Evolutionary conservation across 495 filamentous ascomycete genomes (phyloP).

Genomic region (Lophiotrema nucula): DNA sequence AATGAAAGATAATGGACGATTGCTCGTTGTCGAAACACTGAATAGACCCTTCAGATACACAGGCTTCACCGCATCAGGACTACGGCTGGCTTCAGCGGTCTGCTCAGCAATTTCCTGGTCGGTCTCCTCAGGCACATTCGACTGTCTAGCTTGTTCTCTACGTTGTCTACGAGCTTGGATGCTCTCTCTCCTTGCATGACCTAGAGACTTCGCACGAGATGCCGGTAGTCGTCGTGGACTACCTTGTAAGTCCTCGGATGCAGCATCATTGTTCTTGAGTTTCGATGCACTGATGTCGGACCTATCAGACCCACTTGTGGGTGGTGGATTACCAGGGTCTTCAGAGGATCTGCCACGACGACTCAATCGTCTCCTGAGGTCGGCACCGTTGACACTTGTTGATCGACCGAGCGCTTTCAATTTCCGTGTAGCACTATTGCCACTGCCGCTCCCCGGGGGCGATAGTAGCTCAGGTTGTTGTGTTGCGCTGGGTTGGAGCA

Average conservation of each 20-base stretch:
- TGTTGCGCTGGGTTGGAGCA: slow-evolving; percentile 59
- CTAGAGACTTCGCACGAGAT: slow-evolving; percentile 81
- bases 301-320: slow-evolving; percentile 77
- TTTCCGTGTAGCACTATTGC: slow-evolving; percentile 56
- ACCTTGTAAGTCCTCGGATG: slow-evolving; percentile 45
- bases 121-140: slow-evolving; percentile 79
- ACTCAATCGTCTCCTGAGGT: slow-evolving; percentile 63
- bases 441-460: slow-evolving; percentile 55
- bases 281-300: slow-evolving; percentile 51
- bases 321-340: slow-evolving; percentile 58
- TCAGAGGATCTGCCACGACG: slow-evolving; percentile 59
- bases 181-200: slow-evolving; percentile 84
- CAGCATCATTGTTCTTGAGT: slow-evolving; percentile 41
- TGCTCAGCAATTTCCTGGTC: slow-evolving; percentile 58
- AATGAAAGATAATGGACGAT: slow-evolving; percentile 79
- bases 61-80: slow-evolving; percentile 73
- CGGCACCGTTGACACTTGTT: slow-evolving; percentile 82
- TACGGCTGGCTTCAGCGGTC: slow-evolving; percentile 40
- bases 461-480: slow-evolving; percentile 72
- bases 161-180: slow-evolving; percentile 78
- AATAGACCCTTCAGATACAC: slow-evolving; percentile 97
- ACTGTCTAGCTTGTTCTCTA: slow-evolving; percentile 63
- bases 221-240: slow-evolving; percentile 54
- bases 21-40: slow-evolving; percentile 94
- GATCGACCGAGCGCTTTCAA: slow-evolving; percentile 72